Evolutionary conservation across 2,329 filamentous ascomycete species (phyloP).

Genomic region (Rugonectria rugulosa): DNA sequence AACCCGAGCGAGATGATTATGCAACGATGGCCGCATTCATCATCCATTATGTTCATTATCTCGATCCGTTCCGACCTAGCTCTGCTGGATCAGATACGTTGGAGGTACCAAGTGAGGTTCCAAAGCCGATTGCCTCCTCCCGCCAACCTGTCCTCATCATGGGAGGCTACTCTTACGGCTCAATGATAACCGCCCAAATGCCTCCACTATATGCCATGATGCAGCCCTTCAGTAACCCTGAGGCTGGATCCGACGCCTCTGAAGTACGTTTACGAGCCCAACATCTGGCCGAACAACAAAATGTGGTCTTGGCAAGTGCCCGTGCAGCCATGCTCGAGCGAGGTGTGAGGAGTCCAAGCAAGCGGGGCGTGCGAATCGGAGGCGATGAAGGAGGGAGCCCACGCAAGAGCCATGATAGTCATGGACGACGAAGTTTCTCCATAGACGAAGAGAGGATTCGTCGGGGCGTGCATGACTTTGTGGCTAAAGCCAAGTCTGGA

Average conservation of each 20-base stretch:
- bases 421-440: conserved; percentile 46
- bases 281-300: conserved; percentile 71
- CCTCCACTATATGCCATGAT: conserved; percentile 69
- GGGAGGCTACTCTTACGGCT: conserved; percentile 90
- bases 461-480: conserved; percentile 56
- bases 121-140: not conserved
- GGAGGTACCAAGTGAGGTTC: not conserved
- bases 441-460: conserved; percentile 58
- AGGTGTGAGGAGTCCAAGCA: conserved; percentile 36
- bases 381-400: conserved; percentile 55
- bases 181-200: conserved; percentile 78
- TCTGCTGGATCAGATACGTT: conserved; percentile 7
- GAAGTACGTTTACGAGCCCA: conserved; percentile 76
- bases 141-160: conserved; percentile 60
- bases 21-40: conserved; percentile 83
- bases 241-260: conserved; percentile 64
- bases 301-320: conserved; percentile 51
- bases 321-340: conserved; percentile 43
- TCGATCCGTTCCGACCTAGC: conserved; percentile 52
- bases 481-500: conserved; percentile 48
- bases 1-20: conserved; percentile 83
- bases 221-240: conserved; percentile 61
- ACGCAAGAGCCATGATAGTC: conserved; percentile 49
- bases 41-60: conserved; percentile 72
- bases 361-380: conserved; percentile 56